Percentiles rank a stretch among this genome's conserved stretches.
phyloP scores from a whole-genome alignment of 208 protist genomes.

The Crithidia expoeki region DNA sequence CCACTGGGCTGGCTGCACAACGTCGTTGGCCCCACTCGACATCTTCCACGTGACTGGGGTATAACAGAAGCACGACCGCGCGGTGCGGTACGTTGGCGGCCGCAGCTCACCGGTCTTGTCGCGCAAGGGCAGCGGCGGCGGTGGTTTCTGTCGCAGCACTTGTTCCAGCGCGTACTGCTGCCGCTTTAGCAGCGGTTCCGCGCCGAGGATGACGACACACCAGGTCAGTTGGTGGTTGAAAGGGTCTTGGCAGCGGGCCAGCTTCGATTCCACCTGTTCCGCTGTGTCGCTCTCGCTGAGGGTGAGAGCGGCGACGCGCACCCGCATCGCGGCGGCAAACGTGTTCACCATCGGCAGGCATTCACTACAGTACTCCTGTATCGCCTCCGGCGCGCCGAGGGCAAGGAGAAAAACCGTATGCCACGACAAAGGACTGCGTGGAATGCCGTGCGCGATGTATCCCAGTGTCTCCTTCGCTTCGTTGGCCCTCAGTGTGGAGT shows the following conservation, averaged over 20 bases:
- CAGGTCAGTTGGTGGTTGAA: slow-evolving; percentile 64
- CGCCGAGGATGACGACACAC: slow-evolving; percentile 67
- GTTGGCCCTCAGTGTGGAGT: slow-evolving; percentile 60
- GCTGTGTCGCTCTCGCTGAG: slow-evolving; percentile 49
- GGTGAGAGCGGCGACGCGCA: slow-evolving; percentile 72
- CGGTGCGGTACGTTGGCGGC: slow-evolving; percentile 39
- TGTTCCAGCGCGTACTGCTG: slow-evolving; percentile 45
- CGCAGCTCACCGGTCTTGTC: slow-evolving; percentile 61
- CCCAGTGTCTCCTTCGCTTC: slow-evolving; percentile 47
- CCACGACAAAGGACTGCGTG: slow-evolving; percentile 51
- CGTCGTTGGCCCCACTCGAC: slow-evolving; percentile 14
- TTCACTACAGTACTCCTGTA: slow-evolving; percentile 54
- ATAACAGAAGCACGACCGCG: slow-evolving; percentile 67
- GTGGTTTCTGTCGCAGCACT: slow-evolving; percentile 40
- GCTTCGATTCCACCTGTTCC: slow-evolving; percentile 61
- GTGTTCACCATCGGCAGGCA: slow-evolving; percentile 65
- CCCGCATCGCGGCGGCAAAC: slow-evolving; percentile 55
- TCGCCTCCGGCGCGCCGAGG: slow-evolving; percentile 43
- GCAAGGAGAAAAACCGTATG: slow-evolving; percentile 73
- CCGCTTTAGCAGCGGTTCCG: slow-evolving; percentile 29
- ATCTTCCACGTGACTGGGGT: slow-evolving; percentile 30
- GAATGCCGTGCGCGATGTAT: slow-evolving; percentile 52
- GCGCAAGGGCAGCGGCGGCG: slow-evolving; percentile 41
- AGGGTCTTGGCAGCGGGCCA: slow-evolving; percentile 62
- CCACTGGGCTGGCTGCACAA: slow-evolving; percentile 52